Conservation (phyloP, 768 basidiomycete genomes). For the Astraeus odoratus region DNA sequence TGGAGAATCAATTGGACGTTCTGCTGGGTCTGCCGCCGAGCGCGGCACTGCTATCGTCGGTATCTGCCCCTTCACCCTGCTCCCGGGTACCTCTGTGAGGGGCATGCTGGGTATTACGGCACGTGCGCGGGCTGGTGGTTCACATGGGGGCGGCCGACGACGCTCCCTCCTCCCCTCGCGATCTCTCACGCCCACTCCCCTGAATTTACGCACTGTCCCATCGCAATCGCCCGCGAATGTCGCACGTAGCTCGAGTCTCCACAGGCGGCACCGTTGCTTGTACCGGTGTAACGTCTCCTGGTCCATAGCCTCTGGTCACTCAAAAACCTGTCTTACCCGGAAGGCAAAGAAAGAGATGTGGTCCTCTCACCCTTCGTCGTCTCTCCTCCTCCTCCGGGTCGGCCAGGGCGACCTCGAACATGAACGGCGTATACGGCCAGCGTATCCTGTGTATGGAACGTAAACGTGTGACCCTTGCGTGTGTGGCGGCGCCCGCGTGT, state of each 20-base stretch:
- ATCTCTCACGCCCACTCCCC: neutral
- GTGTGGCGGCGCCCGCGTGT: neutral
- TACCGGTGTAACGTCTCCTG: neutral
- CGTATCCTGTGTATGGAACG: neutral
- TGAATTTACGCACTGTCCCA: neutral
- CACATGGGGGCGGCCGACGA: neutral
- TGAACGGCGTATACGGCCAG: conserved; percentile 1
- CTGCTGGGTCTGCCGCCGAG: neutral
- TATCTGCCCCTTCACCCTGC: neutral
- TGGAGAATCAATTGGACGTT: neutral
- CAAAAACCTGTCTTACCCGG: neutral
- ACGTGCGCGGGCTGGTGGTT: too few relatives aligned
- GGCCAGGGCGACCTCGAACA: neutral
- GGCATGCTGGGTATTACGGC: too few relatives aligned
- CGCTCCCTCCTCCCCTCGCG: neutral
- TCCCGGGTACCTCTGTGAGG: too few relatives aligned
- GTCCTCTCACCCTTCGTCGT: conserved; percentile 2
- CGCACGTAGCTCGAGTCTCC: neutral
- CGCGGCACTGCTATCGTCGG: neutral
- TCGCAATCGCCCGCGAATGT: neutral
- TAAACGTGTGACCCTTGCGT: neutral
- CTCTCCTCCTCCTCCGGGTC: neutral
- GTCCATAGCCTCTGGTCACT: neutral
- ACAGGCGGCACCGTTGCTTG: neutral
- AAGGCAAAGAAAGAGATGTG: neutral